phyloP scores from a whole-genome alignment of 2,329 filamentous ascomycete genomes.

The Stachybotrys chlorohalonatus region DNA sequence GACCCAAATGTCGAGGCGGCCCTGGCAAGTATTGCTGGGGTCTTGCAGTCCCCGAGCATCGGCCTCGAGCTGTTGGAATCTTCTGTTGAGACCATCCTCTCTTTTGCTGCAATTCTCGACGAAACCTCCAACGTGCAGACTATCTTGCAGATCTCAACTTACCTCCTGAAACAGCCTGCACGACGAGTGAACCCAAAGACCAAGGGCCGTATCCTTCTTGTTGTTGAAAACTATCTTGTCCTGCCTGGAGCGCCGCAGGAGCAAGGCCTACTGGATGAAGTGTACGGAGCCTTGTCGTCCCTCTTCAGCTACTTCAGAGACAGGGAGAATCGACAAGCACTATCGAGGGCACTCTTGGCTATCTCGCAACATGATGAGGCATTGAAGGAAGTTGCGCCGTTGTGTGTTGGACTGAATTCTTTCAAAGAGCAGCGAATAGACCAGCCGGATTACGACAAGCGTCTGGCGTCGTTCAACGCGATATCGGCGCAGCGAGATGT shows the following conservation, averaged over 20 bases:
- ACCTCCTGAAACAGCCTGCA: slow-evolving; percentile 76
- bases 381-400: slow-evolving; percentile 51
- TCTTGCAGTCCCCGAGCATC: slow-evolving; percentile 52
- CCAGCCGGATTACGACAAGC: slow-evolving; percentile 79
- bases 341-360: slow-evolving; percentile 64
- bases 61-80: slow-evolving; percentile 70
- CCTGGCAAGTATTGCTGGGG: slow-evolving; percentile 56
- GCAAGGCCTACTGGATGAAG: slow-evolving; percentile 44
- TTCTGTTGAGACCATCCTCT: slow-evolving; percentile 71
- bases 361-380: slow-evolving; percentile 57
- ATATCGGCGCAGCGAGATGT: slow-evolving; percentile 57
- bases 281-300: slow-evolving; percentile 67
- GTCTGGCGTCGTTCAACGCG: slow-evolving; percentile 64
- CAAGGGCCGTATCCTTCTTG: slow-evolving; percentile 71
- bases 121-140: slow-evolving; percentile 62
- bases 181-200: slow-evolving; percentile 73
- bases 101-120: slow-evolving; percentile 62
- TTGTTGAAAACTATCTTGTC: slow-evolving; percentile 72
- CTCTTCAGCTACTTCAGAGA: slow-evolving; percentile 91
- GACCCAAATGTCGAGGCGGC: slow-evolving; percentile 49
- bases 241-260: slow-evolving; percentile 37
- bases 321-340: slow-evolving; percentile 60
- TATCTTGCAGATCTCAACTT: slow-evolving; percentile 70
- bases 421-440: slow-evolving; percentile 64
- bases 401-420: slow-evolving; percentile 77